phyloP scores from a whole-genome alignment of 148 eudicot species.

The Vaccinium myrtillus region DNA sequence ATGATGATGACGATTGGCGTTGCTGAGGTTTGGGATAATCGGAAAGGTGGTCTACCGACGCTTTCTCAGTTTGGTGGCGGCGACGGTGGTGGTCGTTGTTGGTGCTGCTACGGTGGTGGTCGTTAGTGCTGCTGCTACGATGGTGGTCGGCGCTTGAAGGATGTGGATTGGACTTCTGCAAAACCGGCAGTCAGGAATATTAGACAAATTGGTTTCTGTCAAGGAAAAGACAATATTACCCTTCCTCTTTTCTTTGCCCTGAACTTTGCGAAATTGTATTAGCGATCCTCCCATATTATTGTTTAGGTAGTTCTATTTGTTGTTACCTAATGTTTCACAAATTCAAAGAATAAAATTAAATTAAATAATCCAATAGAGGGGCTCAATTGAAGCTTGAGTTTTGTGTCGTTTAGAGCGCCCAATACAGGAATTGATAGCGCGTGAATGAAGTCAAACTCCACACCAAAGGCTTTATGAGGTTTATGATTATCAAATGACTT shows the following conservation, averaged over 20 bases:
- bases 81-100: constrained; percentile 28
- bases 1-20: constrained; percentile 12
- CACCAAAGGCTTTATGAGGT: no score
- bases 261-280: neutral
- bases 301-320: neutral
- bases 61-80: constrained; percentile 41
- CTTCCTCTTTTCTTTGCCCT: neutral
- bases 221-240: neutral
- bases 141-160: constrained; percentile 35
- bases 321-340: no score
- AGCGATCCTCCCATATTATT: neutral
- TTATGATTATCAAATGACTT: no score
- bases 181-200: neutral
- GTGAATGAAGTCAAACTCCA: no score
- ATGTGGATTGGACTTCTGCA: constrained; percentile 45
- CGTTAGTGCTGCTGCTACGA: neutral
- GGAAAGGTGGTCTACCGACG: constrained; percentile 41
- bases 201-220: neutral
- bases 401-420: no score
- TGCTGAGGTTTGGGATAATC: constrained; percentile 48
- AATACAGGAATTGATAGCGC: no score
- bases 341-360: no score
- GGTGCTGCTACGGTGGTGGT: constrained; percentile 15
- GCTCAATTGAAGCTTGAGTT: no score
- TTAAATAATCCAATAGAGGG: no score